Evolutionary conservation across 169 alveolate species (phyloP), one percentile per base, ranked within the genome.

Genomic region (Cryptosporidium andersoni): DNA sequence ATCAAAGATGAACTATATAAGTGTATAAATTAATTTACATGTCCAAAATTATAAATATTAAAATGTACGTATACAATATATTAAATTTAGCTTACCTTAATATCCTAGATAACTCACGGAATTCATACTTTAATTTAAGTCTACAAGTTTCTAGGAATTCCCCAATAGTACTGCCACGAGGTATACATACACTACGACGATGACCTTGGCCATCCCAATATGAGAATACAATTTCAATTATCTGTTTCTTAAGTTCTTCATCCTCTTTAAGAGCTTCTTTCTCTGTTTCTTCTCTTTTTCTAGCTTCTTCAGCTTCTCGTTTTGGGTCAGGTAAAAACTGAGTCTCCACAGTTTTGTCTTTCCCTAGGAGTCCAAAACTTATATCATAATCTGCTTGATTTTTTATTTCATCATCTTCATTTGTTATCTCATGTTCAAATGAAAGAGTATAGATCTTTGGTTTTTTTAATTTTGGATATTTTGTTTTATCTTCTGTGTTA

Each of bases 151-250:
- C 91, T 36, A 90, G 81, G 51, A 90, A 90, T 63, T 88, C 80
- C 36, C 90, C 90, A 37, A 90, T 65, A 4, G 91, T 81, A 8
- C 88, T 49, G 11, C 64, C 88, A 11, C 88, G 60, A 48, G 47
- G 68, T 25, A 90, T 81, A 14, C 58, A 45, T 25, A 88, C 64
- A 51, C 81, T 60, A 9, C 93, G 63, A n/a, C 93, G 47, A 80
- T 90, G 93, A 2, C 93, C 93, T 9, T 85, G 49, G 7, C 93
- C 93, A 25, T 90, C 93, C 93, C 93, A 90, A 53, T 88, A 90
- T 14, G 91, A 81, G 53, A 81, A 90, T 16, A 89, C 89, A n/a
- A 90, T 82, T 63, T 81, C 89, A 34, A 90, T 65, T 2, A 85
- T 63, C 64, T 81, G 89, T 34, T 62, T 64, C 47, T 74, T 74